Evolutionary conservation across 2,329 filamentous ascomycete genomes (phyloP).

Genomic region (Triangularia setosa): DNA sequence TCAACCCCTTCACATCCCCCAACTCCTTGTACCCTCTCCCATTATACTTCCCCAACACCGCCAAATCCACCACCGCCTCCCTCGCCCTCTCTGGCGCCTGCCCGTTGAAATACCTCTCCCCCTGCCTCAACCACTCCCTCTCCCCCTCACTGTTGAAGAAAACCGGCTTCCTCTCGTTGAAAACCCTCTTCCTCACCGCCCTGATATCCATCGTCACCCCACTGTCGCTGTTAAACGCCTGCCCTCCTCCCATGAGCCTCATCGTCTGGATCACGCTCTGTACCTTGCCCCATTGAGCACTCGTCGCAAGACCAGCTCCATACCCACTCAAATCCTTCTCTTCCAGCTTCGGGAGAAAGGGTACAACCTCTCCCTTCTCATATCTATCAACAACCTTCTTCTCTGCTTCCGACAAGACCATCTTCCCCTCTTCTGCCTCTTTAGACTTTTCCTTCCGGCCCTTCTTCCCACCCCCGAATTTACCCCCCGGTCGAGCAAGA

Average conservation of each 20-base stretch:
- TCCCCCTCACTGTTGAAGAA: constrained; percentile 37
- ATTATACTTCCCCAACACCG: constrained; percentile 38
- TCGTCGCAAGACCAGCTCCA: constrained; percentile 36
- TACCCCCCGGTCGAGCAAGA: neutral
- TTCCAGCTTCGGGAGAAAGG: constrained; percentile 34
- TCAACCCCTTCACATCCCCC: constrained; percentile 28
- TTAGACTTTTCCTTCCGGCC: neutral
- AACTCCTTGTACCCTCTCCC: constrained; percentile 28
- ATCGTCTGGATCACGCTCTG: constrained; percentile 37
- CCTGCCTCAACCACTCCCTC: constrained; percentile 29
- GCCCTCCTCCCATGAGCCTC: constrained; percentile 38
- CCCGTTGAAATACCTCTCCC: constrained; percentile 19
- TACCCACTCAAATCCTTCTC: constrained; percentile 34
- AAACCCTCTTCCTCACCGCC: constrained; percentile 19
- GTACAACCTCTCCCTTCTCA: constrained; percentile 30
- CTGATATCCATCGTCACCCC: constrained; percentile 27
- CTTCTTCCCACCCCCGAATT: neutral
- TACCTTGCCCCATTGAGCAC: constrained; percentile 30
- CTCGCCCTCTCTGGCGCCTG: constrained; percentile 26
- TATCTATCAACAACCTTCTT: constrained; percentile 26
- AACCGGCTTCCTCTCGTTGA: constrained; percentile 30
- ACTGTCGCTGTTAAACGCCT: constrained; percentile 30
- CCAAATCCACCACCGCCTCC: constrained; percentile 34
- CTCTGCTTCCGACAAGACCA: constrained; percentile 22
- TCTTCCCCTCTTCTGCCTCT: constrained; percentile 7